phyloP scores from a whole-genome alignment of 2,329 filamentous ascomycete species.

The Penicillium sp. region DNA sequence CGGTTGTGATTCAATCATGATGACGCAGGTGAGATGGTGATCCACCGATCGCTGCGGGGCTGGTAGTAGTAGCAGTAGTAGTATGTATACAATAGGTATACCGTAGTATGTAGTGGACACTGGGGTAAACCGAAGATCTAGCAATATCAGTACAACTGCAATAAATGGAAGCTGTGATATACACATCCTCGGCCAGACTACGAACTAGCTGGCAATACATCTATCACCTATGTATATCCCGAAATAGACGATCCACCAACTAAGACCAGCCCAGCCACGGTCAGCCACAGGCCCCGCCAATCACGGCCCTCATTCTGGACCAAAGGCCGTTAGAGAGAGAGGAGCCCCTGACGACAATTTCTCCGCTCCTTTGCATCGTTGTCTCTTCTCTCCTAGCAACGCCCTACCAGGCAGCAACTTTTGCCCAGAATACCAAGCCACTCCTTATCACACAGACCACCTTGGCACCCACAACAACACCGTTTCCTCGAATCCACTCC shows the following conservation, averaged over 20 bases:
- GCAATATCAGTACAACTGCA: too few species aligned
- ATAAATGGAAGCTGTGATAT: too few species aligned
- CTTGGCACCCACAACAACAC: neutral
- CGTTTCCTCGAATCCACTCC: neutral
- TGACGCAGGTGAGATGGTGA: slow-evolving; percentile 28
- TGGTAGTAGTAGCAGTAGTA: neutral
- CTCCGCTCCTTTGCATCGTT: neutral
- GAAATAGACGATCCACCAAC: neutral
- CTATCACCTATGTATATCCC: too few species aligned
- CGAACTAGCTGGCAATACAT: too few species aligned
- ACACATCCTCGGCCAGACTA: too few species aligned
- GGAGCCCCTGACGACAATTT: neutral
- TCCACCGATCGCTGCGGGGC: slow-evolving; percentile 18
- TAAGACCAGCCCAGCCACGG: neutral
- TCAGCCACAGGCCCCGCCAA: neutral
- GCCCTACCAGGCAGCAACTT: slow-evolving; percentile 1
- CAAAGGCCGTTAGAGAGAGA: neutral
- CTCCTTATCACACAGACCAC: neutral
- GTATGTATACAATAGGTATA: neutral
- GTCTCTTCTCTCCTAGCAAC: neutral
- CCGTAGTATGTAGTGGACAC: too few species aligned
- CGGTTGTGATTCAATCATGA: slow-evolving; percentile 26
- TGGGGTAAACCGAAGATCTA: too few species aligned
- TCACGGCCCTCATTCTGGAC: neutral
- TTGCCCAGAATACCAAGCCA: slow-evolving; percentile 6